Evolutionary conservation across 2,329 filamentous ascomycete genomes (phyloP).

Genomic region (Aspergillus sclerotialis): DNA sequence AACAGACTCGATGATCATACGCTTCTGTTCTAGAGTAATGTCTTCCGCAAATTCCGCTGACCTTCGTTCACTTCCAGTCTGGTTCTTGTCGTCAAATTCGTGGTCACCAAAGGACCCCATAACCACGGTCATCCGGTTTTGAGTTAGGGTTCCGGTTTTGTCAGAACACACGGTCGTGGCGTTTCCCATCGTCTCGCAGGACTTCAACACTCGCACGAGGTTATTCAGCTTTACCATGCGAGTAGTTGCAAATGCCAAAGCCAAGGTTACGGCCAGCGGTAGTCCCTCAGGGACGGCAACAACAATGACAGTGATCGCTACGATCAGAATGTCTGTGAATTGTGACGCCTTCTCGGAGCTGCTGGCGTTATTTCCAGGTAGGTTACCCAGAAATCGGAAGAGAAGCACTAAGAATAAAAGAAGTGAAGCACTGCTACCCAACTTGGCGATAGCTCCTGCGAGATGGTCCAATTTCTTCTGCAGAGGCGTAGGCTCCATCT

Average conservation of each 20-base stretch:
- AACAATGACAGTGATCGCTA: conserved; percentile 68
- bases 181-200: conserved; percentile 73
- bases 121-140: conserved; percentile 68
- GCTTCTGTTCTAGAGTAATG: conserved; percentile 47
- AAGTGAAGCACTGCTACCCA: conserved; percentile 56
- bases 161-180: conserved; percentile 72
- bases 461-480: conserved; percentile 67
- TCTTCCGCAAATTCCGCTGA: conserved; percentile 1
- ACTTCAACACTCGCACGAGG: conserved; percentile 64
- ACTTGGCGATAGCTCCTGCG: conserved; percentile 66
- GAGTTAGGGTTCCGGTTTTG: conserved; percentile 66
- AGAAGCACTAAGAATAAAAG: conserved; percentile 77
- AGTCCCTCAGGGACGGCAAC: conserved; percentile 70
- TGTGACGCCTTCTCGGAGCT: conserved; percentile 66
- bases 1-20: conserved; percentile 27
- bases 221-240: conserved; percentile 71
- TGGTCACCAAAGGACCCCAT: conserved; percentile 55
- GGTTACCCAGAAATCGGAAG: conserved; percentile 69
- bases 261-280: conserved; percentile 65
- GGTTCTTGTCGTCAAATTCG: conserved; percentile 11
- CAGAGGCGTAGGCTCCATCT: conserved; percentile 66
- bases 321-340: conserved; percentile 66
- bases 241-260: conserved; percentile 66
- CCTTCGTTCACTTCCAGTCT: conserved; percentile 6
- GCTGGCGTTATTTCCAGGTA: conserved; percentile 45